Percentiles rank a stretch among this genome's conserved stretches.
phyloP scores from a whole-genome alignment of 2,329 filamentous ascomycete species.

The Fusarium denticulatum region DNA sequence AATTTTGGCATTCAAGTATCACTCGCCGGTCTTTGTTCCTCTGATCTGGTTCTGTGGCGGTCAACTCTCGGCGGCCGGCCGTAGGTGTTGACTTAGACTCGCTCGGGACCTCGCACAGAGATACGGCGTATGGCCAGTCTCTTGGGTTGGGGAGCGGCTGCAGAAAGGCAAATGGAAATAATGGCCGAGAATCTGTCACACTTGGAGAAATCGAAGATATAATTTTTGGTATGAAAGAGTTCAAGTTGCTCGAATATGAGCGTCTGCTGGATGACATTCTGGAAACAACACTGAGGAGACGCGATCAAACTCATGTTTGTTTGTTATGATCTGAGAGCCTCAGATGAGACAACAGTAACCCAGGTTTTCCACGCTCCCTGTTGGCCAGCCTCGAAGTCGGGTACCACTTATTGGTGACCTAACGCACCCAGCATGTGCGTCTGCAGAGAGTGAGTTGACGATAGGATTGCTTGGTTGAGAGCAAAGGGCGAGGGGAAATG shows the following conservation, averaged over 20 bases:
- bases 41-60: slow-evolving; percentile 22
- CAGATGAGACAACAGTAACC: slow-evolving; percentile 36
- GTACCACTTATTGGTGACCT: slow-evolving; percentile 29
- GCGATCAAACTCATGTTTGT: slow-evolving; percentile 33
- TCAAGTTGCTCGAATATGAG: slow-evolving; percentile 1
- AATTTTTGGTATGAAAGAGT: slow-evolving; percentile 5
- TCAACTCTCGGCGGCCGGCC: slow-evolving; percentile 32
- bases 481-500: slow-evolving; percentile 18
- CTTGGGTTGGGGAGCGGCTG: slow-evolving; percentile 22
- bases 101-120: slow-evolving; percentile 36
- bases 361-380: slow-evolving; percentile 12
- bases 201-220: slow-evolving; percentile 16
- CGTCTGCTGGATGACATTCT: slow-evolving; percentile 17
- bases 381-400: slow-evolving; percentile 19
- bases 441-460: slow-evolving; percentile 27
- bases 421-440: slow-evolving; percentile 23
- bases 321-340: slow-evolving; percentile 40
- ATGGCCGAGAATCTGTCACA: slow-evolving; percentile 16
- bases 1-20: neutral
- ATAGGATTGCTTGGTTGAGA: slow-evolving; percentile 31
- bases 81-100: slow-evolving; percentile 32
- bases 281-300: slow-evolving; percentile 20
- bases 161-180: slow-evolving; percentile 24
- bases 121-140: slow-evolving; percentile 34
- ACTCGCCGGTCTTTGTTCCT: slow-evolving; percentile 3